A percentile compares a stretch with the other conserved stretches of the same genome.
These are phyloP conservation scores for Juglanconis sp. DNA, from an alignment of 2,329 filamentous ascomycete species.

Conservation along the genomic window DNA sequence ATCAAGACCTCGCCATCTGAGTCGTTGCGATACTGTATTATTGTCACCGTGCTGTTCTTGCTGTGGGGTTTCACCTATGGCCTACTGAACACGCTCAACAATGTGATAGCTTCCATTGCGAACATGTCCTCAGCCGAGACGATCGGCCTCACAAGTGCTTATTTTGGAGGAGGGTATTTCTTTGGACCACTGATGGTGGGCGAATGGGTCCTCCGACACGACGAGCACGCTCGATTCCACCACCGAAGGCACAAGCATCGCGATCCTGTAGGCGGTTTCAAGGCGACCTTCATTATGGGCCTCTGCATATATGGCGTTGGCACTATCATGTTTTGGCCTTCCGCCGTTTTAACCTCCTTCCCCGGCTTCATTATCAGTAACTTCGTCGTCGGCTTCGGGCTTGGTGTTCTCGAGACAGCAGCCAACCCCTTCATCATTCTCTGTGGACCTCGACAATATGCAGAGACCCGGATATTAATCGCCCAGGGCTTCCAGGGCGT, in stretches of 20 bases:
- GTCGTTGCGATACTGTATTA: slow-evolving; percentile 66
- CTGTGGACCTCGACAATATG: slow-evolving; percentile 70
- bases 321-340: slow-evolving; percentile 85
- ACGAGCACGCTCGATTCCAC: slow-evolving; percentile 52
- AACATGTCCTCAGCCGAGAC: slow-evolving; percentile 60
- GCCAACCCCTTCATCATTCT: slow-evolving; percentile 73
- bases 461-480: slow-evolving; percentile 71
- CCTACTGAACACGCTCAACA: slow-evolving; percentile 77
- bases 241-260: slow-evolving; percentile 31
- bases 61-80: slow-evolving; percentile 92
- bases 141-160: slow-evolving; percentile 65
- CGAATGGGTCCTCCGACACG: slow-evolving; percentile 66
- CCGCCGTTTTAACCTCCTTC: slow-evolving; percentile 70
- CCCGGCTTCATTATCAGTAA: slow-evolving; percentile 72
- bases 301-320: slow-evolving; percentile 71
- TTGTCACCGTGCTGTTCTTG: slow-evolving; percentile 80
- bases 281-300: slow-evolving; percentile 75
- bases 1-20: slow-evolving; percentile 61
- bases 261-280: slow-evolving; percentile 63
- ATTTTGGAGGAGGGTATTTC: slow-evolving; percentile 69
- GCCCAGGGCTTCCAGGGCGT: slow-evolving; percentile 76
- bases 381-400: slow-evolving; percentile 73
- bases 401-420: slow-evolving; percentile 74
- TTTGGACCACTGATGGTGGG: slow-evolving; percentile 68
- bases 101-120: slow-evolving; percentile 61